A percentile compares a stretch with the other conserved stretches of the same genome.
Conservation (phyloP, 2,329 filamentous ascomycete species). For the Plectosphaerella sp. region DNA sequence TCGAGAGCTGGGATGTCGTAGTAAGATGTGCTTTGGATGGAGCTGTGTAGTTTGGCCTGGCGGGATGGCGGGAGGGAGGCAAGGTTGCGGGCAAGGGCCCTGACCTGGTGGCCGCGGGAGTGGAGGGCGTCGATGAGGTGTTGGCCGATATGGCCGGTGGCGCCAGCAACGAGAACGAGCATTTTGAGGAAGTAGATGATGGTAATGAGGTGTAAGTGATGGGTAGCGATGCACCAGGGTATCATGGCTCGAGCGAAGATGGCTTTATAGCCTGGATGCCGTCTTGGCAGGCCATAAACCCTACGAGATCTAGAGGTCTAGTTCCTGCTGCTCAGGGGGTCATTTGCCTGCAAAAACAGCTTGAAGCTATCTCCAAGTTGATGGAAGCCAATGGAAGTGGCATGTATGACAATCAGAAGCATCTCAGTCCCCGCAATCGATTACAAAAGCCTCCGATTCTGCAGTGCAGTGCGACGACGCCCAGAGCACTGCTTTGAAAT, state of each 20-base stretch:
- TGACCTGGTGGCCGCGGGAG: not conserved
- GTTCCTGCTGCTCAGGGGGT: too few relatives aligned
- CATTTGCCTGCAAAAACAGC: too few relatives aligned
- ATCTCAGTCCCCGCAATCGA: too few relatives aligned
- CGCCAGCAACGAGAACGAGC: conserved; percentile 1
- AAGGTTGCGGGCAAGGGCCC: not conserved
- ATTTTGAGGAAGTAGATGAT: not conserved
- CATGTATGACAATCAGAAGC: too few relatives aligned
- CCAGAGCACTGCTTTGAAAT: too few relatives aligned
- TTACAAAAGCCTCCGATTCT: too few relatives aligned
- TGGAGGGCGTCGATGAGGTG: not conserved
- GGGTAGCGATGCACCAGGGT: not conserved
- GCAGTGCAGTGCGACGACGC: too few relatives aligned
- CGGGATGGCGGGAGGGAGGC: not conserved
- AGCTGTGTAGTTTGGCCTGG: conserved; percentile 1
- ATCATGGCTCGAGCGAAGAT: not conserved
- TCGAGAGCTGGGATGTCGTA: conserved; percentile 5
- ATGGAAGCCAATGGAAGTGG: too few relatives aligned
- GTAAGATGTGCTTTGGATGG: not conserved
- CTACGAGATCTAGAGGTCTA: too few relatives aligned
- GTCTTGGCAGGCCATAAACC: too few relatives aligned
- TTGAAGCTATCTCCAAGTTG: too few relatives aligned
- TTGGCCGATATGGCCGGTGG: not conserved
- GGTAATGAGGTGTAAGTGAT: not conserved
- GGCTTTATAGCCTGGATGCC: not conserved